A percentile compares a stretch with the other conserved stretches of the same genome.
These are phyloP conservation scores for Phaeosphaeria sp. DNA, from an alignment of 2,329 filamentous ascomycete species.

Conservation along the genomic window DNA sequence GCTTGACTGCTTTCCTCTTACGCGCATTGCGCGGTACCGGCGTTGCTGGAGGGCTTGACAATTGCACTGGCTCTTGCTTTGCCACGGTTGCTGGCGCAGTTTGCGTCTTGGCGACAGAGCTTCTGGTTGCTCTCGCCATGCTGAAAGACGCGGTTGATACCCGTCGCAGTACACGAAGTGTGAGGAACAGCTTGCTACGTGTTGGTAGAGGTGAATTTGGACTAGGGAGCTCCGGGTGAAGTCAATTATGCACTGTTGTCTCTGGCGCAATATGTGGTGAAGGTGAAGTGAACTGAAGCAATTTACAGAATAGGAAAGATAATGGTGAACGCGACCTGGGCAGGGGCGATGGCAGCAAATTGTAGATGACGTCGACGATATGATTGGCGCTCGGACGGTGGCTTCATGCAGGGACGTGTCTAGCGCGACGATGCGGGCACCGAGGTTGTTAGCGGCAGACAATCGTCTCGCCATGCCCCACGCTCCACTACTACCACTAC, in stretches of 20 bases:
- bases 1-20: conserved; percentile 36
- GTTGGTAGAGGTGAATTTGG: not conserved
- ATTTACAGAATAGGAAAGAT: conserved; percentile 1
- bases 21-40: conserved; percentile 38
- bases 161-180: conserved; percentile 4
- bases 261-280: not conserved
- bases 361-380: conserved; percentile 41
- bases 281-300: not conserved
- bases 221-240: not conserved
- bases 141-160: conserved; percentile 9
- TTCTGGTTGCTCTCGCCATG: conserved; percentile 44
- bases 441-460: conserved; percentile 15
- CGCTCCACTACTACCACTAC: conserved; percentile 12
- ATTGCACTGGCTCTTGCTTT: conserved; percentile 41
- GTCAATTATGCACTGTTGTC: not conserved
- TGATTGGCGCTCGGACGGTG: conserved; percentile 39
- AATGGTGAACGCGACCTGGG: conserved; percentile 11
- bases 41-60: conserved; percentile 53
- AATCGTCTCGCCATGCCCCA: conserved; percentile 18
- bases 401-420: conserved; percentile 29
- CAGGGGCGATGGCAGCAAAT: conserved; percentile 18
- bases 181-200: conserved; percentile 16
- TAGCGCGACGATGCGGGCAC: conserved; percentile 24
- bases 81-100: conserved; percentile 11
- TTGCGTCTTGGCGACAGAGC: conserved; percentile 27